These are phyloP conservation scores for Begonia loranthoides DNA, from an alignment of 306 rosid genomes.

Conservation along the genomic window DNA sequence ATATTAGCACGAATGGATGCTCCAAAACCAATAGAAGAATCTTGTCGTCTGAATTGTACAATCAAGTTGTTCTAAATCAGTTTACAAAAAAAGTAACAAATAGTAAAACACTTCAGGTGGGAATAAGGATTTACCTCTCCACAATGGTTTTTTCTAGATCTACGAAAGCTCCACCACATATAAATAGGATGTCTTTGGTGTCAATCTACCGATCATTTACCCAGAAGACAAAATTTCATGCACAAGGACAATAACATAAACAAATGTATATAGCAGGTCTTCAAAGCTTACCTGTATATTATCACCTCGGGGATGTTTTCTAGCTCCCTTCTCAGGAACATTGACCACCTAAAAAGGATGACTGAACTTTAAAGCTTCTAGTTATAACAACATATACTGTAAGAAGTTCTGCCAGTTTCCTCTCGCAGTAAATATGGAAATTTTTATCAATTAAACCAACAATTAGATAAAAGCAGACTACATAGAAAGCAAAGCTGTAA, in stretches of 20 bases:
- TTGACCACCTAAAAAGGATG: conserved; percentile 71
- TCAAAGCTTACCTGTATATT: conserved; percentile 67
- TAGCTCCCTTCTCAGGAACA: conserved; percentile 96
- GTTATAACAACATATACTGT: no score
- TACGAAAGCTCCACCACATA: conserved; percentile 93
- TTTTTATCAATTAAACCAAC: no score
- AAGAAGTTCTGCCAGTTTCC: no score
- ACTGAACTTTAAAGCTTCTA: background rate
- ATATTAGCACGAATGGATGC: conserved; percentile 94
- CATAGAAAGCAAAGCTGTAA: no score
- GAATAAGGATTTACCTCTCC: conserved; percentile 51
- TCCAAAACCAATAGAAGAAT: conserved; percentile 95
- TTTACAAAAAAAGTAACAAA: conserved; percentile 1
- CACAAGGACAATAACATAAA: background rate
- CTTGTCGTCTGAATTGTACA: conserved; percentile 68
- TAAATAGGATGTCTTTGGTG: conserved; percentile 86
- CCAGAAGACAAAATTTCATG: no score
- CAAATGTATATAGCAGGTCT: background rate
- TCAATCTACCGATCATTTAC: conserved; percentile 51
- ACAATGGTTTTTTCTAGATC: conserved; percentile 97
- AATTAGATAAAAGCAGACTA: no score
- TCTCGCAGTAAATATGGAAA: no score
- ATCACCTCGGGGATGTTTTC: conserved; percentile 93
- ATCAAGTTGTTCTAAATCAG: background rate
- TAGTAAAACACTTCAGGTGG: background rate